Conservation (phyloP, 495 filamentous ascomycete genomes). For the Cercophora newfieldiana region DNA sequence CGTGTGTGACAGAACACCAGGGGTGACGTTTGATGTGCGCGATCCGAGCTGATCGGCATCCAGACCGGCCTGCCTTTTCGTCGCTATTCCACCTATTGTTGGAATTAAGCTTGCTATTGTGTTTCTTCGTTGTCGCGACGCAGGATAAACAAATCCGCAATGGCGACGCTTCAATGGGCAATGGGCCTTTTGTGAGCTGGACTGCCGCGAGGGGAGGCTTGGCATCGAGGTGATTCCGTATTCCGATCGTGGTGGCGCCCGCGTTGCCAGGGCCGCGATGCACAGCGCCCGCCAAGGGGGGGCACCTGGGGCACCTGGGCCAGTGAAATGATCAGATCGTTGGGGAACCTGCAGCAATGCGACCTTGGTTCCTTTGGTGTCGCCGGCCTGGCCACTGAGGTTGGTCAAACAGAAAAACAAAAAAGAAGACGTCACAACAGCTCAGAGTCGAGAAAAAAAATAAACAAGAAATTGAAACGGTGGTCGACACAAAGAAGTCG, state of each 20-base stretch:
- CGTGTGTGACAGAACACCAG: conserved; percentile 13
- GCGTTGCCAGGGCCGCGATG: conserved; percentile 3
- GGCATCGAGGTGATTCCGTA: background rate
- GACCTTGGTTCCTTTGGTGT: background rate
- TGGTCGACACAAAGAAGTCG: background rate
- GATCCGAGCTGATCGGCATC: conserved; percentile 13
- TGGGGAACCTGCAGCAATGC: background rate
- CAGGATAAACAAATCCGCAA: background rate
- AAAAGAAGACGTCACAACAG: background rate
- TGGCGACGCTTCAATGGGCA: background rate
- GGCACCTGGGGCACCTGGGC: background rate
- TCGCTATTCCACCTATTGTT: background rate
- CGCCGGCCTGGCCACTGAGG: background rate
- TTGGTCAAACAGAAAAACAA: background rate
- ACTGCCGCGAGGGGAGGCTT: background rate
- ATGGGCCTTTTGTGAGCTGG: background rate
- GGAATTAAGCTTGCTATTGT: too few relatives aligned
- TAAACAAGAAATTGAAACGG: background rate
- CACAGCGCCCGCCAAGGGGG: background rate
- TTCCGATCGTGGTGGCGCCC: background rate
- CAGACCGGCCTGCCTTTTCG: background rate
- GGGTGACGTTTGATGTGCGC: conserved; percentile 8
- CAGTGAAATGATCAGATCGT: conserved; percentile 1
- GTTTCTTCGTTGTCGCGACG: background rate
- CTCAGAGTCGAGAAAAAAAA: background rate